A percentile compares a stretch with the other conserved stretches of the same genome.
Evolutionary conservation across 768 basidiomycete genomes (phyloP).

Genomic region (Leccinum disarticulatum): DNA sequence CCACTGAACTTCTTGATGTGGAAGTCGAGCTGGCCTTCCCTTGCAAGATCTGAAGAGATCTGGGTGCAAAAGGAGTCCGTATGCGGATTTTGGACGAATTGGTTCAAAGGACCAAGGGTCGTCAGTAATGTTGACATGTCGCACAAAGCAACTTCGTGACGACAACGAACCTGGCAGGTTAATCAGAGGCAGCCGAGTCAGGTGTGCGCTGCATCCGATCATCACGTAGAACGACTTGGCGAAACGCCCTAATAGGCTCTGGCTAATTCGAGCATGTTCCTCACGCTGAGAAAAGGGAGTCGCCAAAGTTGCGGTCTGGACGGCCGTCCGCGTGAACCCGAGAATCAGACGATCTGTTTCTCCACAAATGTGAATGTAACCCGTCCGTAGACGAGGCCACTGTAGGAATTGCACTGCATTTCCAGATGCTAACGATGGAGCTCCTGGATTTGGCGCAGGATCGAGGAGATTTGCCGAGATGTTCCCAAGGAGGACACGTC

Average conservation of each 20-base stretch:
- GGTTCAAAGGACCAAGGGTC: slow-evolving; percentile 5
- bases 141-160: background rate
- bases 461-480: slow-evolving; percentile 22
- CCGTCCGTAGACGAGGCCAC: slow-evolving; percentile 1
- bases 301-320: slow-evolving; percentile 12
- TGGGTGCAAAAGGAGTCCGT: slow-evolving; percentile 14
- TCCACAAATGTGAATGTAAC: slow-evolving; percentile 2
- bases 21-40: slow-evolving; percentile 15
- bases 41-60: slow-evolving; percentile 22
- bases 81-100: slow-evolving; percentile 4
- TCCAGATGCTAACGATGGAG: slow-evolving; percentile 2
- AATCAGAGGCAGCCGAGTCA: background rate
- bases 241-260: background rate
- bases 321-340: slow-evolving; percentile 12
- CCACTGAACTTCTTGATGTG: slow-evolving; percentile 28
- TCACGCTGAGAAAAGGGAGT: slow-evolving; percentile 10
- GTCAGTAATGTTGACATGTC: slow-evolving; percentile 1
- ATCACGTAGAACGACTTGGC: slow-evolving; percentile 1
- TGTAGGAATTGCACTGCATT: background rate
- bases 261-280: background rate
- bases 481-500: slow-evolving; percentile 27
- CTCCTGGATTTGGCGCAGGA: background rate
- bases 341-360: slow-evolving; percentile 14
- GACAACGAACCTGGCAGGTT: background rate
- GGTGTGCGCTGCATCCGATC: background rate